Percentiles rank a stretch among this genome's conserved stretches.
phyloP scores from a whole-genome alignment of 208 protist genomes.

The Phytomonas francai region DNA sequence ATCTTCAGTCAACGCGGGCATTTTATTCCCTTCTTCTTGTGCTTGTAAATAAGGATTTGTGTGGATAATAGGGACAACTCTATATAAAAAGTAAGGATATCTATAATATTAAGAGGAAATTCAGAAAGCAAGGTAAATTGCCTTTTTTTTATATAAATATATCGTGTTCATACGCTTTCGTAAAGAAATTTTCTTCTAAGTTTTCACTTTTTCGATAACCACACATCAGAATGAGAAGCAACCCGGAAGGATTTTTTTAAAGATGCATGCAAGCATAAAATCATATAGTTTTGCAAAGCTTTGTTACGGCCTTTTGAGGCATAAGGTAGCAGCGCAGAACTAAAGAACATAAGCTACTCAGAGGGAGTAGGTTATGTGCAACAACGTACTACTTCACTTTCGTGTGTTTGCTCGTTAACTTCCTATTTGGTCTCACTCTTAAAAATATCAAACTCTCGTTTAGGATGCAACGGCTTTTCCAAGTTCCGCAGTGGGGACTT shows the following conservation, averaged over 20 bases:
- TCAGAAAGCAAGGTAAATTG: neutral
- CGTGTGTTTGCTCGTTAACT: neutral
- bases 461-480: constrained; percentile 63
- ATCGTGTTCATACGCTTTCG: neutral
- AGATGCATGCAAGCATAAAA: neutral
- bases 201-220: neutral
- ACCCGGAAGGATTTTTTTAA: neutral
- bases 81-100: neutral
- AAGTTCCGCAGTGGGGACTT: constrained; percentile 67
- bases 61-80: neutral
- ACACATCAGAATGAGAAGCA: neutral
- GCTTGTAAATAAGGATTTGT: neutral
- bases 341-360: neutral
- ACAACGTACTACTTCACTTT: neutral
- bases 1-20: constrained; percentile 46
- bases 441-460: constrained; percentile 71
- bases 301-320: neutral
- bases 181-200: neutral
- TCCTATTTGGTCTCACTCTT: constrained; percentile 1
- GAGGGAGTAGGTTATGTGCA: neutral
- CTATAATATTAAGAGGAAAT: neutral
- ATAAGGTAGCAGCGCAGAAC: neutral
- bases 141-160: neutral
- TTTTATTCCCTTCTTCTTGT: constrained; percentile 17
- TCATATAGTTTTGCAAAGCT: neutral